Evolutionary conservation across 176 grass and related monocot genomes (phyloP), one percentile per base, ranked within the genome.

Genomic region (Ampelocalamus luodianensis): DNA sequence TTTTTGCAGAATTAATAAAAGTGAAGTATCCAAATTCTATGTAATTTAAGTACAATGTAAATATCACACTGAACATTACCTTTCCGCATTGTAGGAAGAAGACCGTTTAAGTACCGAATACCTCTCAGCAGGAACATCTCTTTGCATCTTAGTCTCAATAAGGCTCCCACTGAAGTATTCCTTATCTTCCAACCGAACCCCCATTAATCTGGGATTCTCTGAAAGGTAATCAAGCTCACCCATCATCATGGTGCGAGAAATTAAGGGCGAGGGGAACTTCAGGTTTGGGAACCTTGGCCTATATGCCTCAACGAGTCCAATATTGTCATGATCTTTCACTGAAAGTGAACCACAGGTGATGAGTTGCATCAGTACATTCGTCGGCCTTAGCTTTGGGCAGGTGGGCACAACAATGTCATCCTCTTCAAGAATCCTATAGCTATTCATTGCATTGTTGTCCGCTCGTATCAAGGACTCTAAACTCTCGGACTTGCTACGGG

Each of bases 151-250:
- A 6, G 91, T 92, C 69, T 99, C 96, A 11, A 99, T 85, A 70
- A 99, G 77, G 86, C 93, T 94, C 38, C 93, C 93, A 60, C 96
- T 96, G 64, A 99, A 96, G 64, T 91, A 96, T 32, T 99, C 96
- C 78, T 96, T 99, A 32, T 99, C 93, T 86, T 99, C 96, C 1
- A 92, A 36, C 46, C 68, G 77, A 18, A 89, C 61, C 18, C 91
- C 87, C 63, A 88, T 85, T 13, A 92, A 70, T 68, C 90, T 87
- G 3, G 79, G 79, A 74, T 92, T 74, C 39, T 99, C 88, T 20
- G 93, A 90, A 34, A 88, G 86, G 83, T 88, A 90, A 68, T 89
- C 90, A 42, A 95, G 80, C 66, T 95, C 90, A 53, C 88, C 76
- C 84, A 90, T 87, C 90, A 95, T 88, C 88, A 88, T 88, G 5